Evolutionary conservation across 139 green algal species (phyloP).

Genomic region (Tetraselmis striata): DNA sequence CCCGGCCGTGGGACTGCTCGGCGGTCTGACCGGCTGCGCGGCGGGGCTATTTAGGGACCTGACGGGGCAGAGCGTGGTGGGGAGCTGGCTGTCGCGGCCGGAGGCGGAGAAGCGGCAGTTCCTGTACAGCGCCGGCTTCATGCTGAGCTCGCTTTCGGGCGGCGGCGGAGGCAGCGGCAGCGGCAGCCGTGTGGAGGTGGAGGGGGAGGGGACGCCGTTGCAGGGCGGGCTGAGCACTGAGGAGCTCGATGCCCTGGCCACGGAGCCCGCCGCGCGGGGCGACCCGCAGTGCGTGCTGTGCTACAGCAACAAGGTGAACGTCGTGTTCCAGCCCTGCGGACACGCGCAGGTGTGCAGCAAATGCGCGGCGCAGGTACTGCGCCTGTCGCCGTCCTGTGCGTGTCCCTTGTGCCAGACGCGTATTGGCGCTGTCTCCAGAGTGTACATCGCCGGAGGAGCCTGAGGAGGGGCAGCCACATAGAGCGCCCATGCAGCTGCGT

Average conservation of each 20-base stretch:
- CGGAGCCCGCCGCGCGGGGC: not conserved
- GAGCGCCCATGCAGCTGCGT: too few relatives aligned
- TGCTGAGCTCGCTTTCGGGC: not conserved
- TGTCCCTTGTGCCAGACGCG: not conserved
- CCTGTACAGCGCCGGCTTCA: not conserved
- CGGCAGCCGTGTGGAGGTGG: too few relatives aligned
- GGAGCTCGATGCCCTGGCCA: not conserved
- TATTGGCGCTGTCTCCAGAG: not conserved
- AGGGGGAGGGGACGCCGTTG: not conserved
- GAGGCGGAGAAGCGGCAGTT: not conserved
- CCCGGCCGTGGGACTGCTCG: not conserved
- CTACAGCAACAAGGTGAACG: not conserved
- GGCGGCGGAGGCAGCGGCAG: too few relatives aligned
- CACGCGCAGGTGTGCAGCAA: not conserved
- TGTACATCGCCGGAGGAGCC: not conserved
- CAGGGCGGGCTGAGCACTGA: not conserved
- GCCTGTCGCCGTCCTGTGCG: not conserved
- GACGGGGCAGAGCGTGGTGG: not conserved
- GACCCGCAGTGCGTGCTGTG: not conserved
- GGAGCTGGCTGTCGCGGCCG: not conserved
- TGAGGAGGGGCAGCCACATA: too few relatives aligned
- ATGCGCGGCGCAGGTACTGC: not conserved
- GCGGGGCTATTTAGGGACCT: not conserved
- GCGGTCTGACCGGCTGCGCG: not conserved
- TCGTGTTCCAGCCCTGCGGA: not conserved